These are phyloP conservation scores for Corrigiola litoralis DNA, from an alignment of 179 eudicot genomes.

Conservation along the genomic window DNA sequence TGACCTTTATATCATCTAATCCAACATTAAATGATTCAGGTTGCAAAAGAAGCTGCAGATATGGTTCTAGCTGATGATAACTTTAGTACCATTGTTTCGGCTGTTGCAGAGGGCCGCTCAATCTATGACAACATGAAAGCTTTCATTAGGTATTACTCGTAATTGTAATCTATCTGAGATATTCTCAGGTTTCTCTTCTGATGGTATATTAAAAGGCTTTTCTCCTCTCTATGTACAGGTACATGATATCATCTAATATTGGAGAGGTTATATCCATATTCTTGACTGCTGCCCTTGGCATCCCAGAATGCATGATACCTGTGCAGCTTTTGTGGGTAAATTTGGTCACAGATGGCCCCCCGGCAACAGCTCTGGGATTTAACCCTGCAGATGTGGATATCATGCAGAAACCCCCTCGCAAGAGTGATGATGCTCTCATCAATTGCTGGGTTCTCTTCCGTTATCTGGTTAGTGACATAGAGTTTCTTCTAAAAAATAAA, in stretches of 20 bases:
- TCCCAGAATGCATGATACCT: conserved; percentile 86
- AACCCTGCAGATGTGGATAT: conserved; percentile 84
- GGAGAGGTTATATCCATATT: conserved; percentile 92
- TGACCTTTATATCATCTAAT: not conserved
- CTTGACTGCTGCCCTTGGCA: conserved; percentile 82
- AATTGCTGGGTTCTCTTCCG: conserved; percentile 77
- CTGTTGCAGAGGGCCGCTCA: conserved; percentile 89
- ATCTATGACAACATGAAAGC: conserved; percentile 95
- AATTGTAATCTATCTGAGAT: not conserved
- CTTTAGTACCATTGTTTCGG: conserved; percentile 87
- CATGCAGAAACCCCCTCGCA: conserved; percentile 86
- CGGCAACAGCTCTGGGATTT: conserved; percentile 95
- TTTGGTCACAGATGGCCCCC: conserved; percentile 94
- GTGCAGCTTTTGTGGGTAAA: conserved; percentile 96
- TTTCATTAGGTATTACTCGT: conserved; percentile 58
- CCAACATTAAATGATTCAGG: conserved; percentile 34
- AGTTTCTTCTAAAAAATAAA: not conserved
- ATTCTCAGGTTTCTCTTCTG: not conserved
- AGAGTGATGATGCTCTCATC: conserved; percentile 70
- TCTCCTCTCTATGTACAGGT: conserved; percentile 39
- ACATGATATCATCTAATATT: conserved; percentile 92
- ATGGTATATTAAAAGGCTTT: not conserved
- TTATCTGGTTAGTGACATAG: conserved; percentile 52
- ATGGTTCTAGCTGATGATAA: conserved; percentile 96
- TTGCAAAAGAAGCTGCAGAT: conserved; percentile 97